Percentiles rank a stretch among this genome's conserved stretches.
Conservation (phyloP, 768 basidiomycete species). For the Hygrophorus russula region DNA sequence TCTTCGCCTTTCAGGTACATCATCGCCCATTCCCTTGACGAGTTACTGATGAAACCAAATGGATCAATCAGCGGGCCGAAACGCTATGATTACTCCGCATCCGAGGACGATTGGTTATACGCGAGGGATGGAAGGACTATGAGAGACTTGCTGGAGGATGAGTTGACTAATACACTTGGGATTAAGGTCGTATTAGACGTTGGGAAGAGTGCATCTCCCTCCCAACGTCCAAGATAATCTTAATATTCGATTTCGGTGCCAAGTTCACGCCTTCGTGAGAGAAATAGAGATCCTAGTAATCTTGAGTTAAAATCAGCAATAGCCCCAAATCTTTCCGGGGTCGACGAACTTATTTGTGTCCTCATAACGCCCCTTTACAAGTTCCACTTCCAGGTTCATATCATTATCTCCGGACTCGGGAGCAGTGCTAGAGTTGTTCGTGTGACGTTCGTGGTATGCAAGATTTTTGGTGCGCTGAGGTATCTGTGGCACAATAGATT, state of each 20-base stretch:
- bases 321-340: not conserved
- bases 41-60: not conserved
- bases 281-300: slow-evolving; percentile 51
- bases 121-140: slow-evolving; percentile 53
- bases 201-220: no score
- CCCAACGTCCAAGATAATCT: no score
- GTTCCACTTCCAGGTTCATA: slow-evolving; percentile 26
- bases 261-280: slow-evolving; percentile 42
- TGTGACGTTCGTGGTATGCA: not conserved
- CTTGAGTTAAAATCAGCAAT: slow-evolving; percentile 22
- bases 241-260: slow-evolving; percentile 7
- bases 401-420: not conserved
- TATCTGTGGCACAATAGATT: slow-evolving; percentile 1
- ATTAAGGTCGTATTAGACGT: slow-evolving; percentile 21
- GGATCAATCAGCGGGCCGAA: slow-evolving; percentile 65
- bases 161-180: slow-evolving; percentile 35
- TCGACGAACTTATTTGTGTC: slow-evolving; percentile 45
- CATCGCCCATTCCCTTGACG: slow-evolving; percentile 1
- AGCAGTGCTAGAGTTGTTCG: not conserved
- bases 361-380: slow-evolving; percentile 51
- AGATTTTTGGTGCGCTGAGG: not conserved
- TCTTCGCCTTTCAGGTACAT: slow-evolving; percentile 77
- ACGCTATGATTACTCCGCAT: slow-evolving; percentile 68
- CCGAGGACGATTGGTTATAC: slow-evolving; percentile 63
- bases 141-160: slow-evolving; percentile 52